Base-by-base conservation (phyloP, 2,329 filamentous ascomycete species). In the Arthrobotrys musiformis region DNA sequence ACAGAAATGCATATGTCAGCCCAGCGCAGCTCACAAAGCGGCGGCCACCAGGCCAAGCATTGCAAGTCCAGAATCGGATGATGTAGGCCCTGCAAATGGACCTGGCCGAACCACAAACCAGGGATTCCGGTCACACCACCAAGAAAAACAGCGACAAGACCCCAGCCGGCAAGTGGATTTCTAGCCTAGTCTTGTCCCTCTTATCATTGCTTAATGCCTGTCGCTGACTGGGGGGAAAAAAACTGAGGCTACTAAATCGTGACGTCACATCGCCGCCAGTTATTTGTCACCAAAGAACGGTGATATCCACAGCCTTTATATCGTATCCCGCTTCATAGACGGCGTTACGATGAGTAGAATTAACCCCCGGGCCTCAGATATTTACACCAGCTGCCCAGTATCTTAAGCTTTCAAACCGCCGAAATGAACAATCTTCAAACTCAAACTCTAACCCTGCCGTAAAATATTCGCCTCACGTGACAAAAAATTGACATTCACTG, bases 81-180 rank as follows among this genome's bases (percentile, higher is more conserved):
- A 72, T 72, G 68, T 64, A 63, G 56, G 46, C 26, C 19, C 19
- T 8, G n/a, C n/a, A n/a, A n/a, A n/a, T n/a, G n/a, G n/a, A n/a
- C n/a, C n/a, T 24, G 28, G n/a, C 33, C 54, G 8, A 42, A 33
- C 22, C 46, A 46, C 11, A 70, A 72, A 72, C 64, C 68, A 72
- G 68, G 68, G 68, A 72, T 72, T 58, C 46, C 58, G 24, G 68
- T 72, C 68, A 72, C 68, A 72, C 68, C 68, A 72, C 68, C 44
- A 63, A 52, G 44, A 35, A n/a, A 35, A n/a, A 26, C 15, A 6
- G 15, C 22, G 26, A 22, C 37, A 24, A 11, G 19, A 24, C 44
- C 11, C 30, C 30, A 5, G 30, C 5, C 19, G 44, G 44, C 19
- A 22, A 37, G 9, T 19, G 54, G 54, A 26, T 46, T 42, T 33